Conservation (phyloP, 2,329 filamentous ascomycete genomes). For the Paracoccidioides brasiliensis region DNA sequence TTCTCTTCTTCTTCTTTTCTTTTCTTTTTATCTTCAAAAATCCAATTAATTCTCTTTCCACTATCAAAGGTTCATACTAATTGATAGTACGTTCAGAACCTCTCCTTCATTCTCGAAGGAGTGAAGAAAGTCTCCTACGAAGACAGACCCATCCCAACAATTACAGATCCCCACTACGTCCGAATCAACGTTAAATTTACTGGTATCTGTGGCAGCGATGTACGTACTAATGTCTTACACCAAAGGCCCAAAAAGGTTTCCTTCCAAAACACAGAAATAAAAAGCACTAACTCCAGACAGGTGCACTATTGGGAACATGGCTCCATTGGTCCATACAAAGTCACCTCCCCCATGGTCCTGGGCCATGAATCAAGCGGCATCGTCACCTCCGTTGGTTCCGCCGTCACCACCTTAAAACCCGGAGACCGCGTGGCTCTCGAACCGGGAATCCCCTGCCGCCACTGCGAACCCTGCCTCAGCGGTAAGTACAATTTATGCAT, state of each 20-base stretch:
- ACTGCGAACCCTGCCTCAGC: conserved; percentile 52
- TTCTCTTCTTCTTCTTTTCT: too few relatives aligned
- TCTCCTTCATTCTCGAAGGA: conserved; percentile 73
- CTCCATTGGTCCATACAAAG: conserved; percentile 31
- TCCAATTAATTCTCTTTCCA: too few relatives aligned
- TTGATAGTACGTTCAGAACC: conserved; percentile 43
- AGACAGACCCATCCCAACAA: conserved; percentile 58
- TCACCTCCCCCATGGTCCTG: conserved; percentile 38
- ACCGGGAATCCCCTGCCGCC: conserved; percentile 51
- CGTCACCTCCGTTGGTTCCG: conserved; percentile 54
- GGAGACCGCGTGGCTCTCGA: conserved; percentile 57
- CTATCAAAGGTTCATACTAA: neutral
- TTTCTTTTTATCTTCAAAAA: neutral
- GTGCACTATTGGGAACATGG: conserved; percentile 38
- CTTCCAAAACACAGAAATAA: neutral
- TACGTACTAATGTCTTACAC: conserved; percentile 25
- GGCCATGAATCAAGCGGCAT: conserved; percentile 63
- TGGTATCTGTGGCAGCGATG: conserved; percentile 78
- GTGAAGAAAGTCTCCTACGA: conserved; percentile 59
- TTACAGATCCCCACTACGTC: conserved; percentile 59
- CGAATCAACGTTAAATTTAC: conserved; percentile 73
- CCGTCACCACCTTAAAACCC: conserved; percentile 48
- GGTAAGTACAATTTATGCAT: conserved; percentile 65
- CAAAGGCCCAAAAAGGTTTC: neutral
- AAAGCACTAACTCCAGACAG: conserved; percentile 11